phyloP scores from a whole-genome alignment of 305 asterid genomes.

The Fraxinus xanthoxyloides region DNA sequence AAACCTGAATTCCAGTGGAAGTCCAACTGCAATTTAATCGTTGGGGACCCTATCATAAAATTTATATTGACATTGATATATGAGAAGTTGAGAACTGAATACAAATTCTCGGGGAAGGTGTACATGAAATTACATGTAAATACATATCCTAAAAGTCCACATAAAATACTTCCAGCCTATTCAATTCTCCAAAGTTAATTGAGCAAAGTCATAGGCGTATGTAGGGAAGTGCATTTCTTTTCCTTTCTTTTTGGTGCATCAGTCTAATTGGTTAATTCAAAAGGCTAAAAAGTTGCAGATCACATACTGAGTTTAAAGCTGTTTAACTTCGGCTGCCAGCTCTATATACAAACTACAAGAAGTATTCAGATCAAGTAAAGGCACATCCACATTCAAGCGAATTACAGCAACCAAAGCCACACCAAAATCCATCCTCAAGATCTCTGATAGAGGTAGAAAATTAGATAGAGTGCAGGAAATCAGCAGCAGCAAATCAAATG shows the following conservation, averaged over 20 bases:
- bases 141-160: neutral
- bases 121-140: neutral
- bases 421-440: neutral
- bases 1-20: neutral
- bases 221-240: neutral
- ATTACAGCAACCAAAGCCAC: slow-evolving; percentile 11
- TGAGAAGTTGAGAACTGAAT: neutral
- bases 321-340: slow-evolving; percentile 19
- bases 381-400: slow-evolving; percentile 13
- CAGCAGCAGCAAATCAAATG: neutral
- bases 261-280: neutral
- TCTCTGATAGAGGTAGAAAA: neutral
- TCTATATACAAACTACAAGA: slow-evolving; percentile 3
- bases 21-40: neutral
- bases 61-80: neutral
- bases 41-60: neutral
- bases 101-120: neutral
- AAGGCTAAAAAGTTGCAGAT: neutral
- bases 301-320: slow-evolving; percentile 6
- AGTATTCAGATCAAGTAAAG: slow-evolving; percentile 18
- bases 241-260: neutral
- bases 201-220: neutral
- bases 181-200: neutral
- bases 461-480: slow-evolving; percentile 9
- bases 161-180: neutral